A percentile compares a stretch with the other conserved stretches of the same genome.
Evolutionary conservation across 352 stramenopile species (phyloP).

Genomic region (Phytophthora litchii): DNA sequence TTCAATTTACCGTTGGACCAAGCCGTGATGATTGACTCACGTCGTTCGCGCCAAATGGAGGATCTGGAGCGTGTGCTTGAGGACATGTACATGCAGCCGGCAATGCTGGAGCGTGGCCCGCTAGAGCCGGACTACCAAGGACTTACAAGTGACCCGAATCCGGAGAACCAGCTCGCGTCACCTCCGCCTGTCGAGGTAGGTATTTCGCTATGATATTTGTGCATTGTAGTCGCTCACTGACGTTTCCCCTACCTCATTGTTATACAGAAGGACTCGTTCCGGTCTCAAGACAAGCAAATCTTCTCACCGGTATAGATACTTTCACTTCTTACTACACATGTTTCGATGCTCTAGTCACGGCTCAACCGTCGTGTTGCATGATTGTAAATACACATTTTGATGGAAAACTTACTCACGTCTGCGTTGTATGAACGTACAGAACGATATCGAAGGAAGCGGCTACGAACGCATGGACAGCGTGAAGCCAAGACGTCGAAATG

Average conservation of each 20-base stretch:
- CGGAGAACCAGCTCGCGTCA: conserved; percentile 68
- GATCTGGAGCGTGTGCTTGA: conserved; percentile 65
- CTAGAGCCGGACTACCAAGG: conserved; percentile 80
- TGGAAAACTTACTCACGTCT: conserved; percentile 26
- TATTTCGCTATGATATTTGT: conserved; percentile 1
- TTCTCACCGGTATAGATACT: conserved; percentile 42
- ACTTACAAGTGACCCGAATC: conserved; percentile 68
- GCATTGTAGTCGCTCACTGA: conserved; percentile 17
- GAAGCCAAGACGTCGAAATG: conserved; percentile 5
- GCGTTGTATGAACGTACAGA: conserved; percentile 18
- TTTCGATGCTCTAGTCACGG: conserved; percentile 11
- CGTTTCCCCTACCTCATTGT: conserved; percentile 12
- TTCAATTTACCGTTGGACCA: conserved; percentile 77
- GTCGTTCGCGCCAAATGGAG: conserved; percentile 54
- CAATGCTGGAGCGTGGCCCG: conserved; percentile 63
- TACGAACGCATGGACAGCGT: conserved; percentile 35
- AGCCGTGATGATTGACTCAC: conserved; percentile 74
- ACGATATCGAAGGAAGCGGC: conserved; percentile 13
- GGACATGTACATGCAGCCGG: conserved; percentile 71
- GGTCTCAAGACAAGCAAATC: conserved; percentile 40
- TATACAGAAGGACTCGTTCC: conserved; percentile 42
- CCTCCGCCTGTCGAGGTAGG: conserved; percentile 63
- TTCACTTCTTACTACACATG: background rate
- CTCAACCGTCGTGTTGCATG: background rate
- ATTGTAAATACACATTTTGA: conserved; percentile 44